Evolutionary conservation across 2,329 filamentous ascomycete species (phyloP).

Genomic region (Penicillium sp.): DNA sequence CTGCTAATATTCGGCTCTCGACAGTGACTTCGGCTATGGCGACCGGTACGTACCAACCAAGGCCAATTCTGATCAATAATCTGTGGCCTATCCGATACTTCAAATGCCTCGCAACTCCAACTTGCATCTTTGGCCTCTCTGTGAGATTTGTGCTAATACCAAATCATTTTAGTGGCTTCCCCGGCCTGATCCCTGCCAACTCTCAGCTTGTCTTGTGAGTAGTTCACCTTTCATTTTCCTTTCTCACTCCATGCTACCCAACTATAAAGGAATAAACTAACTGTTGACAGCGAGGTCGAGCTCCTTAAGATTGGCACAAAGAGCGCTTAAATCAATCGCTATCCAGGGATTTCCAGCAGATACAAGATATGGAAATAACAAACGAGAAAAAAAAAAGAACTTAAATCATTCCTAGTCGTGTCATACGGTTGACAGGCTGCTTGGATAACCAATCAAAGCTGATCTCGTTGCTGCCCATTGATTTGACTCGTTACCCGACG

Average conservation of each 20-base stretch:
- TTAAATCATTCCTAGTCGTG: not conserved
- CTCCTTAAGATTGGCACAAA: conserved; percentile 62
- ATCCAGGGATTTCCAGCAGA: not conserved
- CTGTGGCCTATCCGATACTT: not conserved
- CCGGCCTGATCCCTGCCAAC: conserved; percentile 70
- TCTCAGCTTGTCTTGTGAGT: conserved; percentile 82
- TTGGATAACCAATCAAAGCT: not conserved
- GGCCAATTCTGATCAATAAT: not conserved
- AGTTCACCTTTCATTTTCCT: not conserved
- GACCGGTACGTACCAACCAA: conserved; percentile 30
- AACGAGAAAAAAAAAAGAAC: not conserved
- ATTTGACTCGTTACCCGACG: not conserved
- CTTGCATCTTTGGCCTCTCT: no score
- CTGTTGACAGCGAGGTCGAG: conserved; percentile 59
- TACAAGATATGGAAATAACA: not conserved
- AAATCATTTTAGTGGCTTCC: conserved; percentile 62
- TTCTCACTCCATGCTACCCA: not conserved
- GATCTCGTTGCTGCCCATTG: not conserved
- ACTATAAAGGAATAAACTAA: conserved; percentile 3
- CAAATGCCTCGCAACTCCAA: not conserved
- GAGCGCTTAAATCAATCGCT: conserved; percentile 31
- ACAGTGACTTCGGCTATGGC: conserved; percentile 42
- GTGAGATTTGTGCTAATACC: not conserved
- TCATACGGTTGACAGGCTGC: not conserved
- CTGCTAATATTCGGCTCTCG: conserved; percentile 6